Evolutionary conservation across 805 yeast species (phyloP), one percentile per base, ranked within the genome.

Genomic region (Candida maesae): DNA sequence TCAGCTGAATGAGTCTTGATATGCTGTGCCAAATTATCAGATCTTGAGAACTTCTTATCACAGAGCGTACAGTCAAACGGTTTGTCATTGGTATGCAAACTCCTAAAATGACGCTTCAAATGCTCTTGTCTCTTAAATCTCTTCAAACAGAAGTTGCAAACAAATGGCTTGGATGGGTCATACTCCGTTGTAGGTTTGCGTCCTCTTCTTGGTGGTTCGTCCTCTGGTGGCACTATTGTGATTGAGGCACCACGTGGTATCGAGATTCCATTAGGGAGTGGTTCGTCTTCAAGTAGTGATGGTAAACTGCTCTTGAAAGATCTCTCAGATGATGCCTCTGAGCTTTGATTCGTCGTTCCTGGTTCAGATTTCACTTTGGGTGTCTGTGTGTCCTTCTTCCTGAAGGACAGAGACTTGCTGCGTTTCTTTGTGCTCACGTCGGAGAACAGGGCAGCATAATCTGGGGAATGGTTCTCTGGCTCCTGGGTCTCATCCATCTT

Each of bases 71-170:
- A 81, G 42, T 71, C 75, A 59, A 70, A 81, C 0, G 88, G 91
- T 59, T 81, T 83, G 42, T 80, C 87, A 41, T 79, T 71, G 25
- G 84, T 81, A 54, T 84, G 93, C 45, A 84, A 67, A 15, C 87
- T 78, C 43, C 90, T 66, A 56, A 79, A 76, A 53, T 84, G 93
- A 45, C 93, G 70, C 57, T 81, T 81, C 51, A 84, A 63, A 59
- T 84, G 93, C 54, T 84, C 93, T 58, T 82, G 87, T 50, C 93
- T 70, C 56, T 81, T 78, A 63, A 84, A 84, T 34, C 76, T 59
- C 50, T 90, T 70, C 35, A 74, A 69, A 58, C 91, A 83, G 53
- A 70, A 73, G 24, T 74, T 74, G 58, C 90, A 83, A 23, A 74
- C 74, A 55, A 73, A 82, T 31, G 77, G 77, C 60, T 81, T 81